phyloP scores from a whole-genome alignment of 1,284 basidiomycete genomes.

The Pascua sp. region DNA sequence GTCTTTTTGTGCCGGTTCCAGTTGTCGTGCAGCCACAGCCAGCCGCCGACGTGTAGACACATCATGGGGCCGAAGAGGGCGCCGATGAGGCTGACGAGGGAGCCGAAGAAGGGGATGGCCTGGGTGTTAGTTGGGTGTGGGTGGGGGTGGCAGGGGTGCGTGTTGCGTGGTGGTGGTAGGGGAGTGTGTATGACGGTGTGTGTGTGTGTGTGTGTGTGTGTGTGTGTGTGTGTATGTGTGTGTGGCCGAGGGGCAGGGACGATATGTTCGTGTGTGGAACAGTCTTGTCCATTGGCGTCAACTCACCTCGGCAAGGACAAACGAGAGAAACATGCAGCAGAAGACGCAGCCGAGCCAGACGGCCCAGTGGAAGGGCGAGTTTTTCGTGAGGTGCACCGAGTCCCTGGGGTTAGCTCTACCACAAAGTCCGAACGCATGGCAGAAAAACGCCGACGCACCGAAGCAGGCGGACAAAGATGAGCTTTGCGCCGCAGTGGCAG shows the following conservation, averaged over 20 bases:
- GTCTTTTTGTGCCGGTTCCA: slow-evolving; percentile 18
- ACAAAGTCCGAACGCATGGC: no score
- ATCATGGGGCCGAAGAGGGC: slow-evolving; percentile 23
- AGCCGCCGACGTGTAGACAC: slow-evolving; percentile 18
- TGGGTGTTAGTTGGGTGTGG: no score
- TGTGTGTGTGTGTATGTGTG: no score
- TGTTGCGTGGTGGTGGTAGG: no score
- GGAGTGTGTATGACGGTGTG: no score
- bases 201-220: no score
- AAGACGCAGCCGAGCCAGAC: slow-evolving; percentile 51
- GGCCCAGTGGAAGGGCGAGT: slow-evolving; percentile 61
- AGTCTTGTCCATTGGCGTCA: no score
- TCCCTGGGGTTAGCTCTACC: slow-evolving; percentile 30
- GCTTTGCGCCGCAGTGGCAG: slow-evolving; percentile 32
- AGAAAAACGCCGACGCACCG: slow-evolving; percentile 3
- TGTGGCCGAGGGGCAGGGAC: no score
- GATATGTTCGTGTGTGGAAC: no score
- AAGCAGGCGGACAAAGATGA: slow-evolving; percentile 34
- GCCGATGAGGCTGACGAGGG: slow-evolving; percentile 32
- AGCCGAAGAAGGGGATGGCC: slow-evolving; percentile 37
- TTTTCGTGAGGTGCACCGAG: slow-evolving; percentile 58
- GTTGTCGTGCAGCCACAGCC: slow-evolving; percentile 36
- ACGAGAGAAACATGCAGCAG: slow-evolving; percentile 52
- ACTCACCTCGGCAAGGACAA: slow-evolving; percentile 59
- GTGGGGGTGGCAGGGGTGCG: no score